Evolutionary conservation across 306 rosid genomes (phyloP).

Genomic region (Vigna radiata): DNA sequence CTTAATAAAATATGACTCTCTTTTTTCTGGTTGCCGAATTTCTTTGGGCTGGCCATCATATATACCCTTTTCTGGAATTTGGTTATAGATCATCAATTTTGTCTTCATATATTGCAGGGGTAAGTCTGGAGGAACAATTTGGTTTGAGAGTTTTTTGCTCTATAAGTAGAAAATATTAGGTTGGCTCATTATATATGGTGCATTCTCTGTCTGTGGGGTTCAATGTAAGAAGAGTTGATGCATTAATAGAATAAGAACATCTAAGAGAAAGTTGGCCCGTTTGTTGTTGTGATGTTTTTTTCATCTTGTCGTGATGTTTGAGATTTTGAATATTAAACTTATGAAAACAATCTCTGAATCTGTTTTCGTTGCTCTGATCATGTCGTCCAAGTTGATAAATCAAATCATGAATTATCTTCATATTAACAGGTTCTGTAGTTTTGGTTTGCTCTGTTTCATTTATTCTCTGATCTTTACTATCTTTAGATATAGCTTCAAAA

Average conservation of each 20-base stretch:
- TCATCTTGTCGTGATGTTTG: not conserved
- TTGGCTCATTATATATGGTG: not conserved
- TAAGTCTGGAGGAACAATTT: too few species aligned
- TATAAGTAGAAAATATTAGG: not conserved
- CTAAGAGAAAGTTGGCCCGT: not conserved
- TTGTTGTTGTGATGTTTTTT: not conserved
- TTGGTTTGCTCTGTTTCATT: not conserved
- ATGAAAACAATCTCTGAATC: not conserved
- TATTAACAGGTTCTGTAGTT: not conserved
- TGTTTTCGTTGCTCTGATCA: not conserved
- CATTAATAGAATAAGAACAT: not conserved
- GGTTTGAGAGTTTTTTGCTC: too few species aligned
- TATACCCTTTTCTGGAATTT: conserved; percentile 18
- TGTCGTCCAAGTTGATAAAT: not conserved
- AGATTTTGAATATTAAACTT: not conserved
- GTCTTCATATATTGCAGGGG: conserved; percentile 13
- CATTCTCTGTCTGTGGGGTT: conserved; percentile 2
- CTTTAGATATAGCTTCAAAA: not conserved
- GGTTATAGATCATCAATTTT: not conserved
- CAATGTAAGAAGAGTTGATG: not conserved
- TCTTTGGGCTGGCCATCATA: not conserved
- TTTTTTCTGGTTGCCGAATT: conserved; percentile 17
- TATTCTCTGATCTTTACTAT: not conserved
- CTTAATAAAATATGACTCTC: not conserved
- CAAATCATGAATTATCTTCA: not conserved